Evolutionary conservation across 108 stramenopile genomes (phyloP).

Genomic region (Parietichytrium sp.): DNA sequence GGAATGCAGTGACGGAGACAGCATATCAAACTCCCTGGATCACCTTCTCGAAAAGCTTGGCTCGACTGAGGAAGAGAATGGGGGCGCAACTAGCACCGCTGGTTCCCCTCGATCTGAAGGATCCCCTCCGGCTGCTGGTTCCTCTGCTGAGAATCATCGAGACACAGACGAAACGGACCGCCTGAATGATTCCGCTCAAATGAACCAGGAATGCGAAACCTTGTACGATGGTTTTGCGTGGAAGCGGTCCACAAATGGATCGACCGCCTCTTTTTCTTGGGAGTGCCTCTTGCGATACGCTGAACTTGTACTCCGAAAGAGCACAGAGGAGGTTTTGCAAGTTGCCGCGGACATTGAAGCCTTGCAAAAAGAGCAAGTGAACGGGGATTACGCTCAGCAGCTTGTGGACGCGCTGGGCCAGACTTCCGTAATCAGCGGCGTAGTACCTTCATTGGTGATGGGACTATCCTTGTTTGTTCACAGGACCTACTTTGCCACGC

Average conservation of each 20-base stretch:
- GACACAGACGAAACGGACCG: too few relatives aligned
- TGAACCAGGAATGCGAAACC: too few relatives aligned
- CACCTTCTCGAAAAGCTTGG: conserved; percentile 39
- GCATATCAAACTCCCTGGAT: not conserved
- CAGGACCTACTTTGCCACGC: conserved; percentile 43
- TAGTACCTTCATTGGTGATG: conserved; percentile 45
- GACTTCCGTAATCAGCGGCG: conserved; percentile 42
- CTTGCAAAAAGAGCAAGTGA: too few relatives aligned
- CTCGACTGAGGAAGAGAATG: conserved; percentile 39
- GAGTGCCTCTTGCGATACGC: conserved; percentile 47
- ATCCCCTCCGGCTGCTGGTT: too few relatives aligned
- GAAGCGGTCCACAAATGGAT: too few relatives aligned
- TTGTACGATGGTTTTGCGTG: too few relatives aligned
- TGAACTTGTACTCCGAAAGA: conserved; percentile 49
- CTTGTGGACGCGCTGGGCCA: conserved; percentile 38
- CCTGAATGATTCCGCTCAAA: too few relatives aligned
- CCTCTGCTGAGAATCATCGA: too few relatives aligned
- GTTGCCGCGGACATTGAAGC: too few relatives aligned
- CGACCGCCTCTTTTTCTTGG: too few relatives aligned
- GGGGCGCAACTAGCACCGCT: conserved; percentile 44
- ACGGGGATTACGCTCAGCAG: too few relatives aligned
- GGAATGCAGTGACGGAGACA: not conserved
- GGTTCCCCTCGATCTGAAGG: too few relatives aligned
- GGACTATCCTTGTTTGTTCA: conserved; percentile 46
- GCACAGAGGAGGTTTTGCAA: conserved; percentile 44